Conservation (phyloP, 164 flowering plant genomes). For the Kalanchoe fedtschenkoi region DNA sequence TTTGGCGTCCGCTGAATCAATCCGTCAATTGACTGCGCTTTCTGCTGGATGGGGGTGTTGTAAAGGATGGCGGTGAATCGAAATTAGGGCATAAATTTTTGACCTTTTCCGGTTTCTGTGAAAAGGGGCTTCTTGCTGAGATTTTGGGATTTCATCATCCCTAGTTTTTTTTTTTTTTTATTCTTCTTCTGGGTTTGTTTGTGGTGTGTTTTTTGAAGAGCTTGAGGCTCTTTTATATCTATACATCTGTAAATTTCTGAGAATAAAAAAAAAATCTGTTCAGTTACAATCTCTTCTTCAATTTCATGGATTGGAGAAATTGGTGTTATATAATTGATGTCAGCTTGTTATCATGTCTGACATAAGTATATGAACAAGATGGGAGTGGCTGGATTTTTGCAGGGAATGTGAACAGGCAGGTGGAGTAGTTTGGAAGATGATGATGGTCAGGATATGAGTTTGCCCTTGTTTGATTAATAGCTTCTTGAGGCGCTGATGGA, state of each 20-base stretch:
- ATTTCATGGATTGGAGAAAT: too few relatives aligned
- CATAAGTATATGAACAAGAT: not conserved
- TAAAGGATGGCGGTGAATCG: not conserved
- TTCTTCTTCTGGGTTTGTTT: too few relatives aligned
- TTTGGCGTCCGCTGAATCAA: not conserved
- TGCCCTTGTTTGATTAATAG: not conserved
- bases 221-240: too few relatives aligned
- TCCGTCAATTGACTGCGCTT: not conserved
- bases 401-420: too few relatives aligned
- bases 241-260: too few relatives aligned
- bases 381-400: not conserved
- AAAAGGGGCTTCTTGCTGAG: not conserved
- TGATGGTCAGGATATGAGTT: too few relatives aligned
- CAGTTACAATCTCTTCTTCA: too few relatives aligned
- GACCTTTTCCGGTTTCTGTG: constrained; percentile 2
- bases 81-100: not conserved
- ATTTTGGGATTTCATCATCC: not conserved
- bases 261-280: too few relatives aligned
- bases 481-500: not conserved
- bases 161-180: not conserved
- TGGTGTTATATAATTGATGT: not conserved
- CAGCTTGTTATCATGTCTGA: not conserved
- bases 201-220: too few relatives aligned
- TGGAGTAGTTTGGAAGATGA: too few relatives aligned
- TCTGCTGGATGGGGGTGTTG: not conserved